phyloP scores from a whole-genome alignment of 305 asterid genomes.

The Fraxinus dipetala region DNA sequence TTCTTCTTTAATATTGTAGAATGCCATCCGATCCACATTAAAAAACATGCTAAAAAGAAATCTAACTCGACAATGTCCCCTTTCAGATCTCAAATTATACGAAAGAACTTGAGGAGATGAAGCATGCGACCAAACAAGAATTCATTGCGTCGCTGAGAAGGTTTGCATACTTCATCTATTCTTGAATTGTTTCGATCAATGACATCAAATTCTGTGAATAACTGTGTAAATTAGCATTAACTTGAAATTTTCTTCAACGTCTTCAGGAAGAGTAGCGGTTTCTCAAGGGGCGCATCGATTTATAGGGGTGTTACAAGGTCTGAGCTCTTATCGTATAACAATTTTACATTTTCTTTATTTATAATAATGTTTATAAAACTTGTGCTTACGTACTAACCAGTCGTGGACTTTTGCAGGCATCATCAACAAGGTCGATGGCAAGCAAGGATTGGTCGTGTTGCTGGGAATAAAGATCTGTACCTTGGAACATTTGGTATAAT shows the following conservation, averaged over 20 bases:
- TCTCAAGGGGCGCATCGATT: constrained; percentile 90
- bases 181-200: neutral
- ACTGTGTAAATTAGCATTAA: neutral
- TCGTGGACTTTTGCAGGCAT: constrained; percentile 55
- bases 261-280: constrained; percentile 86
- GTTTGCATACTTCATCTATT: constrained; percentile 25
- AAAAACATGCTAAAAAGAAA: neutral
- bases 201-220: neutral
- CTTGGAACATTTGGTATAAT: constrained; percentile 84
- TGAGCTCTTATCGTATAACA: neutral
- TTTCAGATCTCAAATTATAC: constrained; percentile 64
- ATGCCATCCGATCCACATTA: neutral
- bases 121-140: constrained; percentile 77
- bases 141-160: constrained; percentile 94
- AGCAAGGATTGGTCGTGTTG: constrained; percentile 96
- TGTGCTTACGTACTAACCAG: neutral
- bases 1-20: neutral
- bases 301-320: constrained; percentile 89
- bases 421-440: constrained; percentile 99
- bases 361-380: neutral
- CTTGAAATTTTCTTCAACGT: neutral
- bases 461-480: constrained; percentile 86
- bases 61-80: neutral
- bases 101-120: constrained; percentile 88
- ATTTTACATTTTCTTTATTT: neutral